Evolutionary conservation across 495 filamentous ascomycete genomes (phyloP).

Genomic region (Neurospora sp.): DNA sequence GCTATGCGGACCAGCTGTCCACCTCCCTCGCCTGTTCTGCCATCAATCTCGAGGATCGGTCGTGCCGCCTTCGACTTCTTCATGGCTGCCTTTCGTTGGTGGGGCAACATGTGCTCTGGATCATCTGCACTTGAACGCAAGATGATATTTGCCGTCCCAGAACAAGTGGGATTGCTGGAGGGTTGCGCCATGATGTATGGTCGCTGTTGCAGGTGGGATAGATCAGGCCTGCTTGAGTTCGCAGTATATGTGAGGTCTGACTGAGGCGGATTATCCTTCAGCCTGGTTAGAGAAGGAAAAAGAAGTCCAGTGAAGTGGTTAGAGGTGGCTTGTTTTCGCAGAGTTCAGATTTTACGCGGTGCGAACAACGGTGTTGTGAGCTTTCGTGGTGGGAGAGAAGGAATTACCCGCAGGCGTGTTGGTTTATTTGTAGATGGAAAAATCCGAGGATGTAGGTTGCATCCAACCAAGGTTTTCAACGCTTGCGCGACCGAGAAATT

Average conservation of each 20-base stretch:
- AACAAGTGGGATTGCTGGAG: background rate
- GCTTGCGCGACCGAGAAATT: background rate
- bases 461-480: background rate
- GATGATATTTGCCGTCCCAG: background rate
- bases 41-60: constrained; percentile 43
- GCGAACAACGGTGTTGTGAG: background rate
- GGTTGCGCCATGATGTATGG: background rate
- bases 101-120: background rate
- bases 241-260: background rate
- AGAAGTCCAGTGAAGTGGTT: background rate
- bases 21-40: constrained; percentile 70
- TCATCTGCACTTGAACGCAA: background rate
- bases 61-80: constrained; percentile 6
- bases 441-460: background rate
- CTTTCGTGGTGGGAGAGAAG: background rate
- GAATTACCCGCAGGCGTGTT: background rate
- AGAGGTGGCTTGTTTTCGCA: background rate
- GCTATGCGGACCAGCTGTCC: constrained; percentile 74
- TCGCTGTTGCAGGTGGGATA: background rate
- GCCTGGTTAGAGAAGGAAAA: background rate
- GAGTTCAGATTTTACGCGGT: background rate
- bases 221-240: background rate
- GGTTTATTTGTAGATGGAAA: background rate
- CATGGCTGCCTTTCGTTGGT: constrained; percentile 1
- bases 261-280: background rate